phyloP scores from a whole-genome alignment of 2,329 filamentous ascomycete species.

The Penicillium sp. region DNA sequence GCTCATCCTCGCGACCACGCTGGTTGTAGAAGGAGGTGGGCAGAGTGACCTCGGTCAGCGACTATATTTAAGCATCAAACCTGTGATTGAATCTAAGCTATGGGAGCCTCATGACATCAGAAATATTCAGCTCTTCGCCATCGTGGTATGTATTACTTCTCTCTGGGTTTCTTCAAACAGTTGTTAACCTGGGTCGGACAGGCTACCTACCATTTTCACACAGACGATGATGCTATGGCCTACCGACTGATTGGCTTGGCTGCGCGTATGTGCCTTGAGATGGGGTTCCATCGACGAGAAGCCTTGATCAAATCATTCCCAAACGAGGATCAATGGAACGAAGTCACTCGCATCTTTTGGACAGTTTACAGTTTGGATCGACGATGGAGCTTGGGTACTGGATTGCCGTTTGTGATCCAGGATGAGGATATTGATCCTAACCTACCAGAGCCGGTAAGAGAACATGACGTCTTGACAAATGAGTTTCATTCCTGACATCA shows the following conservation, averaged over 20 bases:
- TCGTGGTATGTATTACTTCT: conserved; percentile 39
- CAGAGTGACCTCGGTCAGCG: conserved; percentile 71
- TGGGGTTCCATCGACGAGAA: conserved; percentile 79
- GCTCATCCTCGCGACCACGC: conserved; percentile 74
- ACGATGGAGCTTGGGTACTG: conserved; percentile 86
- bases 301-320: conserved; percentile 67
- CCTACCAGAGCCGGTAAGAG: conserved; percentile 72
- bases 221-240: conserved; percentile 79
- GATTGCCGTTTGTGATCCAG: conserved; percentile 80
- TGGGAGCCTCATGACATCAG: conserved; percentile 59
- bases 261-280: conserved; percentile 73
- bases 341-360: conserved; percentile 78
- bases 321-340: conserved; percentile 66
- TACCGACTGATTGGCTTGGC: conserved; percentile 87
- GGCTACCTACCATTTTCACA: conserved; percentile 79
- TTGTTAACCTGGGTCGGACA: conserved; percentile 29
- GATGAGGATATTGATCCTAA: conserved; percentile 82
- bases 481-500: not conserved
- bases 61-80: conserved; percentile 75
- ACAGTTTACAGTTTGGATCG: conserved; percentile 81
- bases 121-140: conserved; percentile 58
- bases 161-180: not conserved
- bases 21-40: conserved; percentile 76
- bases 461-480: not conserved
- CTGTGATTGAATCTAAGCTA: conserved; percentile 65